Evolutionary conservation across 371 early-diverging fungal genomes (phyloP), one percentile per base, ranked within the genome.

Genomic region (Capillidium heterosporum): DNA sequence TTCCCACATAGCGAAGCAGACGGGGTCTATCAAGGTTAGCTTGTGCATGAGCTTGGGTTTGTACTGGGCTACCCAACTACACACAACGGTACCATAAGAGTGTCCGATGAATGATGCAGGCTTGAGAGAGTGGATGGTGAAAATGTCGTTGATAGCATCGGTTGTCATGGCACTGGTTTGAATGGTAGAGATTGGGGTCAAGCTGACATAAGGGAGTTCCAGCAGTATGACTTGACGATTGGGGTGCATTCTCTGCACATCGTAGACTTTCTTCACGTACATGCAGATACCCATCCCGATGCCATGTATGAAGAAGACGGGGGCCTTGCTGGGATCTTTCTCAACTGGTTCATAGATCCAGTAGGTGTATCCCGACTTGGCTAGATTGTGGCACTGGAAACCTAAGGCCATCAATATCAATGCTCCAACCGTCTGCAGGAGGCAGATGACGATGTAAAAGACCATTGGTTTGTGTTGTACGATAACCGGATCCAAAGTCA

Each of bases 1-100:
- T 32, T 51, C 52, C 52, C 52, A 51, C 52, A 51, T 17, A 15
- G 39, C 35, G 24, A 51, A 51, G 21, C 52, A 51, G 2, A 51
- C 52, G 2, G 52, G 52, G 28, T 51, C 52, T 5, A 51, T 32
- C 8, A 51, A 26, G 15, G 11, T 31, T 17, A 31, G 4, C 15
- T 39, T 13, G 32, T 26, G 11, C 2, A 51, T 19, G 32, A n/a
- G 23, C 3, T 39, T 21, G 7, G 52, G 52, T 10, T 23, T 11
- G 13, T 13, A 8, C 23, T 31, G 15, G 3, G 28, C 28, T n/a
- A 51, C 19, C 52, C 52, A 51, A 17, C 27, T 27, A 7, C 17
- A 8, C 3, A 51, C 23, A 2, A 51, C 23, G 2, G 52, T 51
- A 19, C 51, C 51, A 21, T 51, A 51, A 21, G 32, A 32, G 32